Conservation (phyloP, 805 yeast genomes). For the Phaffomyces thermotolerans region DNA sequence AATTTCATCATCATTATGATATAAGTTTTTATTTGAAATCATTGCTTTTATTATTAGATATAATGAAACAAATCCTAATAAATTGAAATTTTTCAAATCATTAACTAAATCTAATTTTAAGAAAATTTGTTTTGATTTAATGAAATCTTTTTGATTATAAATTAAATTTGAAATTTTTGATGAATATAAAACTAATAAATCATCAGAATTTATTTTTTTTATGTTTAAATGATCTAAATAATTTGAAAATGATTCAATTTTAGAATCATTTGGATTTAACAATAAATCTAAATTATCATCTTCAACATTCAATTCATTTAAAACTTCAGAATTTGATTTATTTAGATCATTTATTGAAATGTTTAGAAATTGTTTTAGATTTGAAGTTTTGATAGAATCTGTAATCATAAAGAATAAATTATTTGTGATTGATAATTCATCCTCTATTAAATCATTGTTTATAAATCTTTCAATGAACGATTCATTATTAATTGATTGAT, state of each 20-base stretch:
- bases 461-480: conserved; percentile 17
- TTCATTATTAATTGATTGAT: conserved; percentile 23
- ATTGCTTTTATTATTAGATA: conserved; percentile 20
- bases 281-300: conserved; percentile 22
- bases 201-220: conserved; percentile 17
- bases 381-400: conserved; percentile 17
- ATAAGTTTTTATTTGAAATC: conserved; percentile 12
- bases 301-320: conserved; percentile 13
- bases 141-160: conserved; percentile 18
- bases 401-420: conserved; percentile 7
- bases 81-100: conserved; percentile 11
- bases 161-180: conserved; percentile 24
- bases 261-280: conserved; percentile 23
- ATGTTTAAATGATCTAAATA: conserved; percentile 16
- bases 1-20: conserved; percentile 13
- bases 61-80: conserved; percentile 27
- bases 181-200: conserved; percentile 20
- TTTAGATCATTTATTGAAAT: conserved; percentile 3
- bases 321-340: conserved; percentile 5
- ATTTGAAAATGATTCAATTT: conserved; percentile 17
- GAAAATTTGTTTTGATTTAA: conserved; percentile 20
- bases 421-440: too few species aligned
- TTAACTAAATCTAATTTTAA: conserved; percentile 14
- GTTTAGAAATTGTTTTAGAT: conserved; percentile 18
- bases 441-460: conserved; percentile 5